A percentile compares a stretch with the other conserved stretches of the same genome.
Evolutionary conservation across 768 basidiomycete species (phyloP).

Genomic region (Serendipita vermifera): DNA sequence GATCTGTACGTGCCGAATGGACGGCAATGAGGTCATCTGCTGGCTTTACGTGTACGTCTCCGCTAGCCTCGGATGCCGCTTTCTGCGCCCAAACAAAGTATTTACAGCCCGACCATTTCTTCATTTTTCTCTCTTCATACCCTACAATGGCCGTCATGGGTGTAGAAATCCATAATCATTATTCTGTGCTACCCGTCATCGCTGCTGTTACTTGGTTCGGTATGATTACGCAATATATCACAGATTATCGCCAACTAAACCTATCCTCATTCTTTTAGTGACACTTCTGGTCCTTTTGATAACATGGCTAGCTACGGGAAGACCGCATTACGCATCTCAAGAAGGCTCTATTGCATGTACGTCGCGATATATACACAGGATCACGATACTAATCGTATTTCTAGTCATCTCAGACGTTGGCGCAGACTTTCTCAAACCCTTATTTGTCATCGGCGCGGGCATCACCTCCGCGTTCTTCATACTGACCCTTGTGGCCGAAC

Average conservation of each 20-base stretch:
- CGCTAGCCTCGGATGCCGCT: no score
- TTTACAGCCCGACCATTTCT: no score
- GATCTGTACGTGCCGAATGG: no score
- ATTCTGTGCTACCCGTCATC: constrained; percentile 8
- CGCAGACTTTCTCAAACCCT: constrained; percentile 59
- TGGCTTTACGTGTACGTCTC: no score
- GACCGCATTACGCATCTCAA: constrained; percentile 35
- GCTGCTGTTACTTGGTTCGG: constrained; percentile 8
- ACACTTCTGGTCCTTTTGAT: constrained; percentile 58
- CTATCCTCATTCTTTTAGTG: constrained; percentile 7
- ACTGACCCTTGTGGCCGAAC: constrained; percentile 45
- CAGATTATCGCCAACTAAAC: constrained; percentile 1
- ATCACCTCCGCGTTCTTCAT: constrained; percentile 53
- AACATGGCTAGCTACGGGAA: constrained; percentile 55
- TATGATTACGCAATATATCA: constrained; percentile 9
- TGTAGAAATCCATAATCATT: constrained; percentile 10
- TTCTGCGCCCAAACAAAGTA: no score
- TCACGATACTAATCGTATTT: not conserved
- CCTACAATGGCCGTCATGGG: no score
- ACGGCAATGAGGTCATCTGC: no score
- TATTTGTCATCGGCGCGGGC: constrained; percentile 53
- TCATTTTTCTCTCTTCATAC: no score
- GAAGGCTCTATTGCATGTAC: constrained; percentile 10
- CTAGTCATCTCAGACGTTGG: constrained; percentile 66
- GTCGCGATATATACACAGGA: not conserved